Conservation (phyloP, 2,329 filamentous ascomycete genomes). For the Colletotrichum karsti region DNA sequence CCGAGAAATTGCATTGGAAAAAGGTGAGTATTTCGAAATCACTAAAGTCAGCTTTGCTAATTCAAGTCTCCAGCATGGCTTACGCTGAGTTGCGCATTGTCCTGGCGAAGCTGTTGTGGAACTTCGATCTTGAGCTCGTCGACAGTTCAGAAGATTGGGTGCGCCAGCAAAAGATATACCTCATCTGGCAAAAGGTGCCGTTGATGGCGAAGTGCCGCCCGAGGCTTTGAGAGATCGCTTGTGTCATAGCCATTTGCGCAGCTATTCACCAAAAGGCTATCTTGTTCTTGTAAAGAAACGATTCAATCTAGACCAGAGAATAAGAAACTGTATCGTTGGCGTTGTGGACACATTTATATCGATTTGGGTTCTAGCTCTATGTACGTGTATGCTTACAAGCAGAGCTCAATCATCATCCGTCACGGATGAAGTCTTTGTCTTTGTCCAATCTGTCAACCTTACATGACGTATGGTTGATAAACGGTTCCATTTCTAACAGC, state of each 20-base stretch:
- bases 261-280: too few relatives aligned
- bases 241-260: too few relatives aligned
- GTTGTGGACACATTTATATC: too few relatives aligned
- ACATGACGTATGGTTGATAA: constrained; percentile 31
- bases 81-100: constrained; percentile 58
- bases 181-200: constrained; percentile 45
- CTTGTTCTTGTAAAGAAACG: too few relatives aligned
- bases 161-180: constrained; percentile 43
- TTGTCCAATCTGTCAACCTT: not conserved
- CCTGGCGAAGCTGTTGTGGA: constrained; percentile 51
- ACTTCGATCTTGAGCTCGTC: constrained; percentile 52
- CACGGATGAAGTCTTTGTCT: too few relatives aligned
- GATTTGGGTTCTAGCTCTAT: too few relatives aligned
- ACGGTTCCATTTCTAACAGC: constrained; percentile 26
- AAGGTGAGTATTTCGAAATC: constrained; percentile 42
- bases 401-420: too few relatives aligned
- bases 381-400: not conserved
- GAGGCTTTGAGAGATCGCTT: not conserved
- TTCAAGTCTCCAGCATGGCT: constrained; percentile 43
- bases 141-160: constrained; percentile 45
- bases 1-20: constrained; percentile 59
- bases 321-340: too few relatives aligned
- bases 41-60: not conserved
- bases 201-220: not conserved
- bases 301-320: too few relatives aligned